These are phyloP conservation scores for Taxillus chinensis DNA, from an alignment of 164 flowering plant genomes.

Conservation along the genomic window DNA sequence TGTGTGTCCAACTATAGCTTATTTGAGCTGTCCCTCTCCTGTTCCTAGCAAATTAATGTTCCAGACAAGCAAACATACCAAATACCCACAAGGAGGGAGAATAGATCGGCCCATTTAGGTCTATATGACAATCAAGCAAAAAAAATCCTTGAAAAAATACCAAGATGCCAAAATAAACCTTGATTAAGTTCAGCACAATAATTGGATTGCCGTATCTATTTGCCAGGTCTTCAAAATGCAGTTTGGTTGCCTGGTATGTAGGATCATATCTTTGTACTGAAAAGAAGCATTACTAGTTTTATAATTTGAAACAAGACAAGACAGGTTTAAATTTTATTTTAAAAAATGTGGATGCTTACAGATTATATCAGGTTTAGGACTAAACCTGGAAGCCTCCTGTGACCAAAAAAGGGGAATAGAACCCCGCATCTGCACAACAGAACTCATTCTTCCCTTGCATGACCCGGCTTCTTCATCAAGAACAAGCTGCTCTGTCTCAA, in stretches of 20 bases:
- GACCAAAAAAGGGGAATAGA: conserved; percentile 99
- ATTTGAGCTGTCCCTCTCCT: too few relatives aligned
- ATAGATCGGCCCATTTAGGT: too few relatives aligned
- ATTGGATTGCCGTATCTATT: conserved; percentile 95
- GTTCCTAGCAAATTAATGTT: too few relatives aligned
- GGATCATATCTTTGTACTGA: conserved; percentile 97
- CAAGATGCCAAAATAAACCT: conserved; percentile 36
- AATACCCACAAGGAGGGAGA: too few relatives aligned
- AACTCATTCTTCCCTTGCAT: conserved; percentile 91
- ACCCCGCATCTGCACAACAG: conserved; percentile 97
- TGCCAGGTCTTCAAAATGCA: conserved; percentile 92
- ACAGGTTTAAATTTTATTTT: not conserved
- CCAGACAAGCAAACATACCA: too few relatives aligned
- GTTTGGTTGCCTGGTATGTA: conserved; percentile 82
- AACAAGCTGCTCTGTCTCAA: conserved; percentile 95
- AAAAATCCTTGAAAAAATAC: not conserved
- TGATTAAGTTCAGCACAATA: conserved; percentile 86
- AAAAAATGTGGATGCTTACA: conserved; percentile 33
- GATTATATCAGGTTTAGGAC: conserved; percentile 96
- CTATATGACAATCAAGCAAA: too few relatives aligned
- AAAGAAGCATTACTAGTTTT: conserved; percentile 10
- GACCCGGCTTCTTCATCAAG: conserved; percentile 94
- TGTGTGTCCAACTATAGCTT: too few relatives aligned
- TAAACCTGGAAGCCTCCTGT: conserved; percentile 92
- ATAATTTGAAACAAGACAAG: not conserved